These are phyloP conservation scores for Rhizoctonia solani DNA, from an alignment of 1,284 basidiomycete species.

Conservation along the genomic window DNA sequence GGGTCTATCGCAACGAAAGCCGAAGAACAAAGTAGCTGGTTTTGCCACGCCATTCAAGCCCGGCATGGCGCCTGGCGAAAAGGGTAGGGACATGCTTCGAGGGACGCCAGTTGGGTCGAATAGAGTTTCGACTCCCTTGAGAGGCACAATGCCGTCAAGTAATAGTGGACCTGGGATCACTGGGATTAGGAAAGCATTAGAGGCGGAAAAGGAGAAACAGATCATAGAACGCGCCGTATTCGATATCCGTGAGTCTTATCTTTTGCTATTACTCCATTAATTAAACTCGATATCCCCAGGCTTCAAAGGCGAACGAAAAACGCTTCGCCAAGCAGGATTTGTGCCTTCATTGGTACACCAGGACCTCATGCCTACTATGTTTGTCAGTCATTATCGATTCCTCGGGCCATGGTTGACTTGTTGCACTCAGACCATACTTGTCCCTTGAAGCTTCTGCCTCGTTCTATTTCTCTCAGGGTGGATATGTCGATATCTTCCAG, in stretches of 20 bases:
- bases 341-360: neutral
- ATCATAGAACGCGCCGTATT: constrained; percentile 14
- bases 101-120: constrained; percentile 44
- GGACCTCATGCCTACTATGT: constrained; percentile 1
- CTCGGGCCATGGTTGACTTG: neutral
- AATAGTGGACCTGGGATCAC: constrained; percentile 51
- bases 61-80: constrained; percentile 59
- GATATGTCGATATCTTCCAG: constrained; percentile 57
- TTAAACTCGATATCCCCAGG: neutral
- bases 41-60: constrained; percentile 75
- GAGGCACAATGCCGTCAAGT: constrained; percentile 37
- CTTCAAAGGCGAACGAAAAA: neutral
- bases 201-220: constrained; percentile 18
- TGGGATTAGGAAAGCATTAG: constrained; percentile 11
- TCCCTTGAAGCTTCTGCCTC: constrained; percentile 26
- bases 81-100: constrained; percentile 44
- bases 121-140: constrained; percentile 33
- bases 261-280: neutral
- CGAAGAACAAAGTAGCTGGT: constrained; percentile 10
- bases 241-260: constrained; percentile 11
- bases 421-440: constrained; percentile 32
- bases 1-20: constrained; percentile 26
- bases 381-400: neutral
- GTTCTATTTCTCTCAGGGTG: constrained; percentile 45
- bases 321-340: constrained; percentile 21